Conservation (phyloP, 169 alveolate species). For the Eimeria maxima region DNA sequence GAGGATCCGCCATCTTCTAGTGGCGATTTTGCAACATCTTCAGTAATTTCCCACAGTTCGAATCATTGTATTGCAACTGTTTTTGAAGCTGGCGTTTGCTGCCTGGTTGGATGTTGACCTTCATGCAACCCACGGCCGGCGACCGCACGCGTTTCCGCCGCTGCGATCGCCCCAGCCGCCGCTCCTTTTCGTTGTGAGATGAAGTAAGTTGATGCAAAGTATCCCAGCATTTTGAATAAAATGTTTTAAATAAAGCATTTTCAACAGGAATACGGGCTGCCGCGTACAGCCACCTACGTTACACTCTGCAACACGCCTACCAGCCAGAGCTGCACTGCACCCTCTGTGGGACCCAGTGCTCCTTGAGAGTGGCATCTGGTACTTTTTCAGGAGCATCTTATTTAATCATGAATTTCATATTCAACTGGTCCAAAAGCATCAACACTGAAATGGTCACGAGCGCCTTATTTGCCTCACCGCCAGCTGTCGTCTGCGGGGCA, state of each 20-base stretch:
- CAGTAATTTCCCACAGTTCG: not conserved
- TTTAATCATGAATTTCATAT: not conserved
- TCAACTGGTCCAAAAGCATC: not conserved
- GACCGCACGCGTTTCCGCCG: slow-evolving; percentile 53
- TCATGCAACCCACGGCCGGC: not conserved
- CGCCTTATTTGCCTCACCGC: not conserved
- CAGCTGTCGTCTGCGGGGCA: not conserved
- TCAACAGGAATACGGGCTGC: not conserved
- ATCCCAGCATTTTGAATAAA: not conserved
- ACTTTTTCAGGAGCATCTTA: not conserved
- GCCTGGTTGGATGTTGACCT: not conserved
- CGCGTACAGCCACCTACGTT: not conserved
- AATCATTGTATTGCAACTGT: not conserved
- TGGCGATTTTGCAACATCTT: not conserved
- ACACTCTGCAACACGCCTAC: not conserved
- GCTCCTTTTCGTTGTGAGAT: not conserved
- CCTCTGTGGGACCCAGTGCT: not conserved
- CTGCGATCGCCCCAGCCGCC: slow-evolving; percentile 19
- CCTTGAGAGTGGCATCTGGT: not conserved
- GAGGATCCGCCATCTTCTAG: slow-evolving; percentile 16
- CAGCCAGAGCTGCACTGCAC: not conserved
- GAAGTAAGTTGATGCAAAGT: not conserved
- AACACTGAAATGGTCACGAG: not conserved
- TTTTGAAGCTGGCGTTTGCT: not conserved
- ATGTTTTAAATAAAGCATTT: not conserved